Evolutionary conservation across 2,329 filamentous ascomycete genomes (phyloP).

Genomic region (Sordariomycetes sp.): DNA sequence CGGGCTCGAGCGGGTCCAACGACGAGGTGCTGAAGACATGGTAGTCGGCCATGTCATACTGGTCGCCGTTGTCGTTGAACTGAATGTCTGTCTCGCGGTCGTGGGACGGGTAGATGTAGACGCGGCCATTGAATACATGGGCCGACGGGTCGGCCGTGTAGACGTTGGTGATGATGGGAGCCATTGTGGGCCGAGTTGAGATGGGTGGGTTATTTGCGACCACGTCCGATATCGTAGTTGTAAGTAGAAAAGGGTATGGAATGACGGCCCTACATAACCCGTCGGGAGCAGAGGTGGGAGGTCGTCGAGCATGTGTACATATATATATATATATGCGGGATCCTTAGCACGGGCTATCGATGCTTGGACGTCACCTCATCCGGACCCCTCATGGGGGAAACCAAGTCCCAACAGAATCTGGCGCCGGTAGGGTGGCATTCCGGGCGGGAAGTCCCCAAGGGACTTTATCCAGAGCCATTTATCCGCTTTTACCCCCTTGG

Average conservation of each 20-base stretch:
- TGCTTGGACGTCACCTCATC: background rate
- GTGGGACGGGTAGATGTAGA: conserved; percentile 75
- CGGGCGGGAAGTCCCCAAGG: background rate
- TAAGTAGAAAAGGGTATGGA: background rate
- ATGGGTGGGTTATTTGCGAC: background rate
- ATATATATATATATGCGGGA: background rate
- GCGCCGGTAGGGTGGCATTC: background rate
- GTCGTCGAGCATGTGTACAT: no score
- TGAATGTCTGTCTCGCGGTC: conserved; percentile 62
- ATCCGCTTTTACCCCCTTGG: conserved; percentile 2
- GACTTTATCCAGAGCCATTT: conserved; percentile 4
- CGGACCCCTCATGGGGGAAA: background rate
- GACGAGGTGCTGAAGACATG: conserved; percentile 54
- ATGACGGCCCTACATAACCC: background rate
- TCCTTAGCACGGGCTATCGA: background rate
- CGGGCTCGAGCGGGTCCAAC: conserved; percentile 39
- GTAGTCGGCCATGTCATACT: conserved; percentile 77
- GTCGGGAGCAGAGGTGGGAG: background rate
- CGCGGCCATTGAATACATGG: conserved; percentile 61
- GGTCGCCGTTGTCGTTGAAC: conserved; percentile 75
- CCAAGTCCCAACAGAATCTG: background rate
- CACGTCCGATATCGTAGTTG: background rate
- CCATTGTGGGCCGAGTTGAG: conserved; percentile 15
- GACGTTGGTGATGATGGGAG: conserved; percentile 57
- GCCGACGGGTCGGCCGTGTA: conserved; percentile 74